Evolutionary conservation across 208 protist genomes (phyloP).

Genomic region (Leishmania guyanensis): DNA sequence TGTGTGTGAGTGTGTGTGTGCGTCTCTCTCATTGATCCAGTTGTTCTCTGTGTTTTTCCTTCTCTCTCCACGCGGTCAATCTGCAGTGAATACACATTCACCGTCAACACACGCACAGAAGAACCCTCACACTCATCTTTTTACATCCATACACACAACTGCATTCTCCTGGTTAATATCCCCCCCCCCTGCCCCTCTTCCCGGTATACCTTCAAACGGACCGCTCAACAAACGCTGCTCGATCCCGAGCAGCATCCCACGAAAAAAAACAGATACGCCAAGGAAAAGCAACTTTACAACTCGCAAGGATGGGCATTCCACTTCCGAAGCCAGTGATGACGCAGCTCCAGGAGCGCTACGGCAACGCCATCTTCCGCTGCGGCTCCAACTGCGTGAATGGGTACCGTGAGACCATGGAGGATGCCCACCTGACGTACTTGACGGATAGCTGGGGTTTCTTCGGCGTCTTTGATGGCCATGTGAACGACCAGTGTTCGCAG

Average conservation of each 20-base stretch:
- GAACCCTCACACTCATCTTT: neutral
- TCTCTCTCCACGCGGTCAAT: neutral
- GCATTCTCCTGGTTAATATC: neutral
- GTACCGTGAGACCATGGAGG: constrained; percentile 92
- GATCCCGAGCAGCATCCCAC: neutral
- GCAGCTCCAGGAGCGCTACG: constrained; percentile 83
- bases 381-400: constrained; percentile 91
- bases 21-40: neutral
- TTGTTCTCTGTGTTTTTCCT: neutral
- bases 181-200: neutral
- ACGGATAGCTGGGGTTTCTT: constrained; percentile 89
- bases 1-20: neutral
- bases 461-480: constrained; percentile 91
- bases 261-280: constrained; percentile 15
- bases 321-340: constrained; percentile 92
- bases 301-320: constrained; percentile 80
- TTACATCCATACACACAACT: constrained; percentile 6
- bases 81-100: neutral
- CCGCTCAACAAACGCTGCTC: neutral
- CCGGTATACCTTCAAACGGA: neutral
- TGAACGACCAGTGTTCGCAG: constrained; percentile 84
- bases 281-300: neutral
- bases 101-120: neutral
- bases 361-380: constrained; percentile 89
- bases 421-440: constrained; percentile 84